Base-by-base conservation (phyloP, 2,329 filamentous ascomycete species). In the Fusarium chuoi region DNA sequence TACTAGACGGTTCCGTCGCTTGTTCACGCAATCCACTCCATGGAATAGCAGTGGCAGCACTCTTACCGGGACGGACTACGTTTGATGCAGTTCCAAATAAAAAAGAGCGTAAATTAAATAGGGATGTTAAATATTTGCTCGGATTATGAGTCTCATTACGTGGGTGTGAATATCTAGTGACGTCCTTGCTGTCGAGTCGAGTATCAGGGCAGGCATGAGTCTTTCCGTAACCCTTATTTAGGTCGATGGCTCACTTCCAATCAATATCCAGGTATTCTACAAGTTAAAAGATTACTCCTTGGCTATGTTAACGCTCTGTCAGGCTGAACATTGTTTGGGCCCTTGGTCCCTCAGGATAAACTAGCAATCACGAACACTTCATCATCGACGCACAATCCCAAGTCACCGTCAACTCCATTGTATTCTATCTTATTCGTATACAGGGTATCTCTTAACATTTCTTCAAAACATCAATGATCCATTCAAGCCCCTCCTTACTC, bases 401-500 rank as follows among this genome's bases (percentile, higher is more conserved):
- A 54, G 4, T n/a, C 26, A 22, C 12, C 9, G 2, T 3, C 3
- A 45, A 54, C 33, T 36, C 33, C 41, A 54, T 28, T 20, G 1
- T 13, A 2, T 8, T 20, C 14, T 49, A 59, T 35, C 45, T 20
- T 3, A 4, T 9, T 14, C 20, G 49, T 12, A 36, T 44, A 49
- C 12, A 33, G 24, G 41, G 42, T 60, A 48, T 35, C 38, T n/a
- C 11, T 72, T 4, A 73, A 14, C 30, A 60, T 6, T 38, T 41
- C 28, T 62, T 52, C 3, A 77, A 26, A 18, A 77, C 56, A 38
- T 69, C 48, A 30, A 76, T 36, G 14, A 78, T 74, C 71, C 75
- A 78, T 4, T 72, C 60, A 28, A 78, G 8, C 0, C 69, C 76
- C 26, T 75, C 59, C 24, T 72, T 83, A 5, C 85, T 84, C 72